Base-by-base conservation (phyloP, 1,139 yeast genomes). In the Candida smagusa region DNA sequence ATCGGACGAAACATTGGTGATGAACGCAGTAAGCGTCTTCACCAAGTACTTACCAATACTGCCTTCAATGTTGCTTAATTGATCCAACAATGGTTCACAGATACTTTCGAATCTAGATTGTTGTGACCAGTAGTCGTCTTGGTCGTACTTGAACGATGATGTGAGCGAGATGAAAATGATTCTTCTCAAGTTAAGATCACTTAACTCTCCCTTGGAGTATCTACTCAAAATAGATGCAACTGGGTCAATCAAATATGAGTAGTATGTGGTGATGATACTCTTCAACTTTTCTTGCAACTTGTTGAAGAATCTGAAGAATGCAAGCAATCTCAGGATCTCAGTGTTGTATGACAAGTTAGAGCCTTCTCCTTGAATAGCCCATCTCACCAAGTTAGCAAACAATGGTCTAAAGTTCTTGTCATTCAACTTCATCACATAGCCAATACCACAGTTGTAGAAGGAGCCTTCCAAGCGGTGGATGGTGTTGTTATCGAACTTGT, bases 41-140 rank as follows among this genome's bases (percentile, higher is more conserved):
- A 87, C 92, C 53, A 92, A 65, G 49, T 84, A 79, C 52, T 84
- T 84, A 34, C 92, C 89, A 52, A 84, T 78, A 9, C 76, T 62
- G 45, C 78, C 82, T 52, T 85, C 94, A 43, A 86, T 74, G 47
- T 74, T 77, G 7, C 65, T 54, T 43, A 90, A 68, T 63, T 89
- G 96, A 13, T 65, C 64, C 43, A 86, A 65, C 42, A 94, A 71
- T 11, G 84, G 76, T 25, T 60, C 67, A 13, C 81, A 74, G 28
- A 89, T 74, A 42, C 79, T 65, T 34, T 85, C 95, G 56, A 89
- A 92, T 58, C 97, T 78, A 29, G 87, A 79, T 42, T 84, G 84
- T 37, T 89, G 81, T 41, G 86, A 84, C 97, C 98, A 92, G 66
- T 86, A 92, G 55, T 92, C 97, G 51, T 85, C 95, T 55, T 84